Evolutionary conservation across 306 rosid species (phyloP).

Genomic region (Calophaca sinica): DNA sequence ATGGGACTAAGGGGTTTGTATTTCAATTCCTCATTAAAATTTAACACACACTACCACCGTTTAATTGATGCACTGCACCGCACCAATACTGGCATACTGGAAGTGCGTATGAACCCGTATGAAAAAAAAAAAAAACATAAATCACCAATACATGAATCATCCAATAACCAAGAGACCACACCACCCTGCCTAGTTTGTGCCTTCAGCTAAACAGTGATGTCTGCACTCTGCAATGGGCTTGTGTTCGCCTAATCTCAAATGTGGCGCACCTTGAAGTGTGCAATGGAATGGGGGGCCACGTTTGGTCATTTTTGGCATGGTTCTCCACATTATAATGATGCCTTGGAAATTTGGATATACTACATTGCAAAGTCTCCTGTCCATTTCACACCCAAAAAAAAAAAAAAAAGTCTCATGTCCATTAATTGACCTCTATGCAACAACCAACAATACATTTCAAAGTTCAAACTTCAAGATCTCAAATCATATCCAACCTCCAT

Average conservation of each 20-base stretch:
- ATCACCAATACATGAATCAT: too few relatives aligned
- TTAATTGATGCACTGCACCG: too few relatives aligned
- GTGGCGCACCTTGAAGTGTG: slow-evolving; percentile 53
- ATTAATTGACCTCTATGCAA: slow-evolving; percentile 45
- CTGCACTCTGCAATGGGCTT: slow-evolving; percentile 25
- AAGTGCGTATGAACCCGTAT: too few relatives aligned
- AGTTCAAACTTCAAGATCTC: slow-evolving; percentile 45
- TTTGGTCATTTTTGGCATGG: slow-evolving; percentile 37
- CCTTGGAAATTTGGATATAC: slow-evolving; percentile 42
- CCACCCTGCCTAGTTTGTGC: slow-evolving; percentile 1
- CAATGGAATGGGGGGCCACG: slow-evolving; percentile 48
- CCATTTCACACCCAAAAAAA: slow-evolving; percentile 4
- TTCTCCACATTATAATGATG: slow-evolving; percentile 47
- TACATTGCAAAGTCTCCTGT: slow-evolving; percentile 30
- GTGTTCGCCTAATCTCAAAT: slow-evolving; percentile 18
- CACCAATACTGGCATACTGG: too few relatives aligned
- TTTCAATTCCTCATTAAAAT: too few relatives aligned
- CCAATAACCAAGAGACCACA: slow-evolving; percentile 1
- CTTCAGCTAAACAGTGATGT: background rate
- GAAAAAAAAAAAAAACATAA: too few relatives aligned
- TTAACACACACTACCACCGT: too few relatives aligned
- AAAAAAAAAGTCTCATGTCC: background rate
- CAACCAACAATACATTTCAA: slow-evolving; percentile 34
- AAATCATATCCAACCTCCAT: slow-evolving; percentile 40
- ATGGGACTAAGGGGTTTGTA: too few relatives aligned